Percentiles rank a stretch among this genome's conserved stretches.
Evolutionary conservation across 371 early-diverging fungal genomes (phyloP).

Genomic region (Mucor mucedo): DNA sequence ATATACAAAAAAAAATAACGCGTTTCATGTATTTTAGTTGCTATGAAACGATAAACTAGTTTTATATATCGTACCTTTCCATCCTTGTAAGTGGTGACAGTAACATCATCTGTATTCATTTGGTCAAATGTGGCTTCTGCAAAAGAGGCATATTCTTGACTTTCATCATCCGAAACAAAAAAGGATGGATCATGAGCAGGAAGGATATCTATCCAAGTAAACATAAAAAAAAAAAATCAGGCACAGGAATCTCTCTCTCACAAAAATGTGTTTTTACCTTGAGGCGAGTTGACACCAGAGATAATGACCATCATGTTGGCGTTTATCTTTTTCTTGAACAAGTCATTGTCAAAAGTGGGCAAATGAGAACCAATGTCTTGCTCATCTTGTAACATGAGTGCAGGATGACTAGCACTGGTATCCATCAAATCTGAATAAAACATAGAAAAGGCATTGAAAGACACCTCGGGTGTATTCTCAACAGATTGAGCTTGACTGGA

Average conservation of each 20-base stretch:
- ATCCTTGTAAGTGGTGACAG: conserved; percentile 13
- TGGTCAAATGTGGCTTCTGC: conserved; percentile 30
- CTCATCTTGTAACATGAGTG: conserved; percentile 22
- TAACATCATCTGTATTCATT: conserved; percentile 17
- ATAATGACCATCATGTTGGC: conserved; percentile 29
- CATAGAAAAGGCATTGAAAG: conserved; percentile 29
- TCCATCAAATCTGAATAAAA: conserved; percentile 38
- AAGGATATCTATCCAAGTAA: background rate
- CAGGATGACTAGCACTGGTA: conserved; percentile 18
- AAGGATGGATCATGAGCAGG: conserved; percentile 33
- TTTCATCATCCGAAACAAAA: conserved; percentile 40
- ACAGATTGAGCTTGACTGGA: conserved; percentile 6
- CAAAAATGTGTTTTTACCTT: conserved; percentile 17
- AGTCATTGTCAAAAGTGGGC: conserved; percentile 5
- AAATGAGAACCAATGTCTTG: conserved; percentile 5
- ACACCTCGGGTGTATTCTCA: conserved; percentile 20
- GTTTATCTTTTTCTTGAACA: conserved; percentile 30
- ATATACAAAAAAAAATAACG: background rate
- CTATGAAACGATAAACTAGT: no score
- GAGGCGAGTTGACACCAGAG: conserved; percentile 20
- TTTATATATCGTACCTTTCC: conserved; percentile 9
- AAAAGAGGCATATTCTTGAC: conserved; percentile 34
- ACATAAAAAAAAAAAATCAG: background rate
- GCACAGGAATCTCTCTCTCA: background rate
- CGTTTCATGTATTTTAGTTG: conserved; percentile 9